phyloP scores from a whole-genome alignment of 2,329 filamentous ascomycete species.

The Arthrobotrys iridis region DNA sequence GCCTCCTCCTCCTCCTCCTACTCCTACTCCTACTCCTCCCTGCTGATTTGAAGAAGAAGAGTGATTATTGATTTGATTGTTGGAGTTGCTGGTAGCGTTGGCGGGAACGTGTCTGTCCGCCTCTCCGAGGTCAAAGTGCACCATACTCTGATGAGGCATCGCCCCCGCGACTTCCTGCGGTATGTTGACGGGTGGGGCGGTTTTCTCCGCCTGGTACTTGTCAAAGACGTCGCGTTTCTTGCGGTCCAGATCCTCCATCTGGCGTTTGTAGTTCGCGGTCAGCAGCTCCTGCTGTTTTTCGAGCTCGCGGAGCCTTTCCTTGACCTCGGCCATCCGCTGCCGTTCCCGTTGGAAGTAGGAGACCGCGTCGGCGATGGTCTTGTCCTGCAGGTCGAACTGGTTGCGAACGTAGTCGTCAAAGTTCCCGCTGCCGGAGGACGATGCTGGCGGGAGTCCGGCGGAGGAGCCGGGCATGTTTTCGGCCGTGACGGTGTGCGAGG shows the following conservation, averaged over 20 bases:
- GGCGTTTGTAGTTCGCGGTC: constrained; percentile 40
- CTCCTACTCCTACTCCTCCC: neutral
- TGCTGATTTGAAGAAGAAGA: constrained; percentile 8
- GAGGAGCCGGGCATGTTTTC: neutral
- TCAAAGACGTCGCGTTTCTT: constrained; percentile 47
- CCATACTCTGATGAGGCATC: constrained; percentile 43
- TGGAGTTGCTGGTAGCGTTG: constrained; percentile 5
- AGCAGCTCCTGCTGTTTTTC: constrained; percentile 48
- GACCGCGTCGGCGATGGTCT: constrained; percentile 46
- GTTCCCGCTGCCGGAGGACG: constrained; percentile 1
- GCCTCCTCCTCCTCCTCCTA: neutral
- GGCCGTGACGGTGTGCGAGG: constrained; percentile 28
- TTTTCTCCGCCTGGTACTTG: constrained; percentile 36
- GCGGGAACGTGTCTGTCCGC: constrained; percentile 42
- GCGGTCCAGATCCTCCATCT: constrained; percentile 48
- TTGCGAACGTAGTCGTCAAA: constrained; percentile 52
- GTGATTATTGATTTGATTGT: neutral
- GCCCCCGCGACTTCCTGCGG: constrained; percentile 26
- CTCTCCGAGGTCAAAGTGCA: constrained; percentile 47
- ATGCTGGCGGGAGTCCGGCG: neutral
- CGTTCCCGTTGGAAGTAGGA: constrained; percentile 44
- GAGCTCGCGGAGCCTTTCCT: constrained; percentile 43
- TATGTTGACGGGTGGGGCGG: constrained; percentile 36
- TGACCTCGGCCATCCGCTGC: constrained; percentile 44
- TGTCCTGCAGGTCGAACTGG: constrained; percentile 50